phyloP scores from a whole-genome alignment of 2,329 filamentous ascomycete genomes.

The Diaporthe destruens region DNA sequence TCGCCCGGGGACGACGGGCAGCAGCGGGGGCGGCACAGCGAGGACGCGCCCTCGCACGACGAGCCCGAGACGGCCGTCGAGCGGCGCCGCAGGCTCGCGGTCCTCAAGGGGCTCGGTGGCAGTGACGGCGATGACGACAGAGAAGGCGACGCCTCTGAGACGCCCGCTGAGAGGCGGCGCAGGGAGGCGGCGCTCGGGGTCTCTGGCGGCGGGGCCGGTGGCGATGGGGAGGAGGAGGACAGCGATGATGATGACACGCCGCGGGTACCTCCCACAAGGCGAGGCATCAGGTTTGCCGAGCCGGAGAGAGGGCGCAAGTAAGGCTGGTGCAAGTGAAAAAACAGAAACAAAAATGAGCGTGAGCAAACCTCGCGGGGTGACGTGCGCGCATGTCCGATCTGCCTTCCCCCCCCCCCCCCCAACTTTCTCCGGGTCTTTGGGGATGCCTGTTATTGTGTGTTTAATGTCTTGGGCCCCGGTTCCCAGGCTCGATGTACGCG shows the following conservation, averaged over 20 bases:
- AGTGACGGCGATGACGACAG: constrained; percentile 57
- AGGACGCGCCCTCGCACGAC: constrained; percentile 50
- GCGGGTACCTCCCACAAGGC: constrained; percentile 63
- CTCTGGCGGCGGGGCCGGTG: constrained; percentile 47
- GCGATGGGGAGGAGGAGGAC: constrained; percentile 59
- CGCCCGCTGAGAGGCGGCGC: constrained; percentile 79
- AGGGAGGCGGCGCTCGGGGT: constrained; percentile 81
- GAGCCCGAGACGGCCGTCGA: constrained; percentile 77
- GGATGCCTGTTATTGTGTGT: constrained; percentile 24
- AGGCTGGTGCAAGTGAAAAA: too few species aligned
- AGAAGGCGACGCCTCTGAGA: constrained; percentile 69
- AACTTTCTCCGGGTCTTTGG: background rate
- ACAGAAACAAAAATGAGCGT: background rate
- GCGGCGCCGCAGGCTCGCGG: constrained; percentile 72
- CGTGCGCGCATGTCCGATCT: background rate
- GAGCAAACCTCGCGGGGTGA: background rate
- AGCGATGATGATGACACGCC: constrained; percentile 71
- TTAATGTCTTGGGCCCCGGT: constrained; percentile 22
- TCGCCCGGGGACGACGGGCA: constrained; percentile 27
- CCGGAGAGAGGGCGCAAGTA: constrained; percentile 46
- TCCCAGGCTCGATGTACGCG: background rate
- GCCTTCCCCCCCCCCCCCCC: background rate
- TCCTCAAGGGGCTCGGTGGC: constrained; percentile 58
- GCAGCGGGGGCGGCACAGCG: constrained; percentile 25
- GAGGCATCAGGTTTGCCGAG: constrained; percentile 74